phyloP scores from a whole-genome alignment of 2,329 filamentous ascomycete species.

The Fusarium clavum region DNA sequence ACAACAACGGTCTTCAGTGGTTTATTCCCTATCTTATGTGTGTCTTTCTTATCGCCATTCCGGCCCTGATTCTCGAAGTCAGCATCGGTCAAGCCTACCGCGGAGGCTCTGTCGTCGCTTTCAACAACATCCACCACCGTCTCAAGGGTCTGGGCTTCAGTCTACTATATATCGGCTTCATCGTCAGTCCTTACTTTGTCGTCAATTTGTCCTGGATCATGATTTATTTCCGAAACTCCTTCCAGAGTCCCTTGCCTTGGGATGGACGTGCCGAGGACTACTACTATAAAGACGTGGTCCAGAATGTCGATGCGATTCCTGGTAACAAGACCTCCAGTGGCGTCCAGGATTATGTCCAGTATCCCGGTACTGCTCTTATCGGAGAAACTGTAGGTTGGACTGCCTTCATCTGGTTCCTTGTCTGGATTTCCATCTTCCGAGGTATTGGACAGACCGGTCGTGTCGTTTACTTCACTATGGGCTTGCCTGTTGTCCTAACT shows the following conservation, averaged over 20 bases:
- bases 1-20: constrained; percentile 70
- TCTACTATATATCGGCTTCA: constrained; percentile 63
- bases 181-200: constrained; percentile 68
- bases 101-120: constrained; percentile 66
- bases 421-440: constrained; percentile 70
- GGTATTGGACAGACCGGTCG: constrained; percentile 68
- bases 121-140: constrained; percentile 63
- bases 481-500: constrained; percentile 66
- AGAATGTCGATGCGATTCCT: constrained; percentile 57
- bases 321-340: constrained; percentile 54
- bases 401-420: constrained; percentile 68
- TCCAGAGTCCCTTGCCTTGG: constrained; percentile 67
- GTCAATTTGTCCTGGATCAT: constrained; percentile 70
- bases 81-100: constrained; percentile 77
- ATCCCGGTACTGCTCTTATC: constrained; percentile 59
- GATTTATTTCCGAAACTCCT: constrained; percentile 68
- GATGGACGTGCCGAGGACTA: constrained; percentile 62
- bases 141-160: constrained; percentile 66
- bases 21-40: constrained; percentile 69
- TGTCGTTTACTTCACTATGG: constrained; percentile 73
- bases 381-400: constrained; percentile 70
- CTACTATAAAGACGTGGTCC: constrained; percentile 62
- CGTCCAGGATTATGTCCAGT: constrained; percentile 59
- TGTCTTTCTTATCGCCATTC: constrained; percentile 67
- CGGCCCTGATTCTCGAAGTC: constrained; percentile 66